phyloP scores from a whole-genome alignment of 768 basidiomycete genomes.

The Trametes cubensis region DNA sequence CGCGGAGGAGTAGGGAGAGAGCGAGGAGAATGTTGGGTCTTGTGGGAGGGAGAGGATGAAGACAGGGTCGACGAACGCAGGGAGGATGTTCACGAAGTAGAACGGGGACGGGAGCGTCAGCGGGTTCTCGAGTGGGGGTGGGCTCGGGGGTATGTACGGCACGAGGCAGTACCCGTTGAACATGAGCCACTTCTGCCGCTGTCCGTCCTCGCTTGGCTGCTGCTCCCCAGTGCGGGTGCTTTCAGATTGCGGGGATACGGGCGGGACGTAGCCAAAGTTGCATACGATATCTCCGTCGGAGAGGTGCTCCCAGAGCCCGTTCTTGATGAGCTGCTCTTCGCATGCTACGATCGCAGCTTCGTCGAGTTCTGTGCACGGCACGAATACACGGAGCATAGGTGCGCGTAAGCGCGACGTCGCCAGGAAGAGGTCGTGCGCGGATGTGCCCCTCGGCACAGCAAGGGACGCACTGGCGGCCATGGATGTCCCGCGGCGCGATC shows the following conservation, averaged over 20 bases:
- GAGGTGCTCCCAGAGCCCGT: slow-evolving; percentile 73
- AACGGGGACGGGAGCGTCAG: slow-evolving; percentile 73
- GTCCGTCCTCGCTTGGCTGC: slow-evolving; percentile 24
- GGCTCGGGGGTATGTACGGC: slow-evolving; percentile 58
- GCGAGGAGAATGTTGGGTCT: slow-evolving; percentile 30
- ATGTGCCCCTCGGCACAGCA: slow-evolving; percentile 25
- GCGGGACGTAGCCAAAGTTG: slow-evolving; percentile 78
- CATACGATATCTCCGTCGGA: slow-evolving; percentile 78
- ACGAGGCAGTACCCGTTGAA: slow-evolving; percentile 66
- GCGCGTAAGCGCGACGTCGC: slow-evolving; percentile 68
- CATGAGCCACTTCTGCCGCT: slow-evolving; percentile 59
- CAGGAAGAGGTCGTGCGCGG: slow-evolving; percentile 62
- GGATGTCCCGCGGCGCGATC: slow-evolving; percentile 12
- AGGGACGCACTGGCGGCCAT: slow-evolving; percentile 29
- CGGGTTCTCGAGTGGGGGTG: slow-evolving; percentile 57
- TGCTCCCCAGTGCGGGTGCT: slow-evolving; percentile 7
- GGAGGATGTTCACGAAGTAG: slow-evolving; percentile 73
- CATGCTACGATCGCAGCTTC: slow-evolving; percentile 54
- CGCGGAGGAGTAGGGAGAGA: too few species aligned
- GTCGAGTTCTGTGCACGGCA: slow-evolving; percentile 64
- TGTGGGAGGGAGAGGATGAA: slow-evolving; percentile 36
- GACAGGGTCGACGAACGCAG: slow-evolving; percentile 35
- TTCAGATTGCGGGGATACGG: slow-evolving; percentile 29
- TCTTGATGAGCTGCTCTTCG: slow-evolving; percentile 67
- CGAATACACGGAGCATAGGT: slow-evolving; percentile 73